Conservation (phyloP, 331 rosid species). For the Cydonia oblonga region DNA sequence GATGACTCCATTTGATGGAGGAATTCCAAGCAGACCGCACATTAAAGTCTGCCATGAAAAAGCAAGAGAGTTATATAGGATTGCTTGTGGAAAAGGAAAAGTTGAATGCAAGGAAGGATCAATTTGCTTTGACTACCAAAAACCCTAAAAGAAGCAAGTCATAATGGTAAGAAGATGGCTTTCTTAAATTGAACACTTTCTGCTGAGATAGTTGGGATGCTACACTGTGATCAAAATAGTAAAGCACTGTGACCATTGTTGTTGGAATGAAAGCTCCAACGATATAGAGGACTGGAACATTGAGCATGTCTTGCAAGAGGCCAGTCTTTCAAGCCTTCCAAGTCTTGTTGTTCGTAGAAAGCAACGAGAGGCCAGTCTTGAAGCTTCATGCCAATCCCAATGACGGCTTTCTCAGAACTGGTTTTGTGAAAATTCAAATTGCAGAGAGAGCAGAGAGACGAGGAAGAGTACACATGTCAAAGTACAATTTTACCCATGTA, state of each 20-base stretch:
- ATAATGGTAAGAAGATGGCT: slow-evolving; percentile 89
- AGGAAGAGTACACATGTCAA: no score
- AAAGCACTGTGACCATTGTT: slow-evolving; percentile 92
- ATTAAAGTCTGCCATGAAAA: slow-evolving; percentile 57
- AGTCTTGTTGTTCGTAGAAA: no score
- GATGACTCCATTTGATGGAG: slow-evolving; percentile 94
- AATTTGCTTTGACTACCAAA: slow-evolving; percentile 41
- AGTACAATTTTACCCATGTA: no score
- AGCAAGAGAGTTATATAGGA: neutral
- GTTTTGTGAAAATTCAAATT: no score
- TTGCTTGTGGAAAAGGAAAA: neutral
- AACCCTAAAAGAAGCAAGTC: slow-evolving; percentile 87
- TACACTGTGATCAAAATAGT: slow-evolving; percentile 95
- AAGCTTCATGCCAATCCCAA: no score
- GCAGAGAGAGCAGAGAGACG: no score
- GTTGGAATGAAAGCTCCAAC: slow-evolving; percentile 97
- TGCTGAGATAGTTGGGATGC: slow-evolving; percentile 98
- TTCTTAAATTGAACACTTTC: slow-evolving; percentile 89
- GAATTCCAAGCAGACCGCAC: slow-evolving; percentile 95
- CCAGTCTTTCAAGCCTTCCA: no score
- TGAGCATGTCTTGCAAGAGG: slow-evolving; percentile 83
- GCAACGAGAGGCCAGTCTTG: no score
- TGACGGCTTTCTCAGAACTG: no score
- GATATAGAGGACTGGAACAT: slow-evolving; percentile 73
- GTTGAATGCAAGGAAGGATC: neutral